Evolutionary conservation across 2,329 filamentous ascomycete species (phyloP).

Genomic region (Fulvia fulva): DNA sequence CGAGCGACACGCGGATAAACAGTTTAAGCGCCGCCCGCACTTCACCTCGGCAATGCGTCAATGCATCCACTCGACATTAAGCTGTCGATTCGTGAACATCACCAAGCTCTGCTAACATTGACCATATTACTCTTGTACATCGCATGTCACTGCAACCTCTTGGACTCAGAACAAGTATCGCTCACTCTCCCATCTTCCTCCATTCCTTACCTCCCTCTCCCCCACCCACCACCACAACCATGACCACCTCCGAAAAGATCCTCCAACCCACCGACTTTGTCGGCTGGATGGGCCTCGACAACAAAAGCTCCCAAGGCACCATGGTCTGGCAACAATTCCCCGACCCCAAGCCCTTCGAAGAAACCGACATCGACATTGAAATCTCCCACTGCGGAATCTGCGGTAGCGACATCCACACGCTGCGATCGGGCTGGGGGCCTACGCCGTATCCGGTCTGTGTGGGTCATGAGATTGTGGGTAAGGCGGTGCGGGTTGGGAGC

Average conservation of each 20-base stretch:
- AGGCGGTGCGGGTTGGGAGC: slow-evolving; percentile 32
- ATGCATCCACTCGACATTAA: background rate
- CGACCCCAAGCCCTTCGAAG: slow-evolving; percentile 36
- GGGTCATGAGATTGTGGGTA: slow-evolving; percentile 35
- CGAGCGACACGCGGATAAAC: too few species aligned
- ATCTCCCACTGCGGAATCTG: slow-evolving; percentile 40
- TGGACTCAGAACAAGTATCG: background rate
- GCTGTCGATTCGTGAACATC: background rate
- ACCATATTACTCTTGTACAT: too few species aligned
- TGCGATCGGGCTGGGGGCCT: slow-evolving; percentile 40
- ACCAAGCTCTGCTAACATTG: background rate
- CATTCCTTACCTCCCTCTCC: background rate
- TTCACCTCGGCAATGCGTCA: background rate
- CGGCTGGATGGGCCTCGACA: slow-evolving; percentile 55
- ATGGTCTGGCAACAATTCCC: slow-evolving; percentile 51
- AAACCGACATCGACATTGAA: slow-evolving; percentile 39
- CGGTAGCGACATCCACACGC: slow-evolving; percentile 32
- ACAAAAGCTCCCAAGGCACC: slow-evolving; percentile 48
- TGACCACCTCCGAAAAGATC: slow-evolving; percentile 6
- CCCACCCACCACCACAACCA: background rate
- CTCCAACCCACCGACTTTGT: slow-evolving; percentile 49
- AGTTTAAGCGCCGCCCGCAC: background rate
- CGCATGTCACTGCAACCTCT: too few species aligned
- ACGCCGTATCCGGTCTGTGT: slow-evolving; percentile 38
- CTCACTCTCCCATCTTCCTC: background rate